Evolutionary conservation across 106 monocot species (phyloP).

Genomic region (Ottelia alismoides): DNA sequence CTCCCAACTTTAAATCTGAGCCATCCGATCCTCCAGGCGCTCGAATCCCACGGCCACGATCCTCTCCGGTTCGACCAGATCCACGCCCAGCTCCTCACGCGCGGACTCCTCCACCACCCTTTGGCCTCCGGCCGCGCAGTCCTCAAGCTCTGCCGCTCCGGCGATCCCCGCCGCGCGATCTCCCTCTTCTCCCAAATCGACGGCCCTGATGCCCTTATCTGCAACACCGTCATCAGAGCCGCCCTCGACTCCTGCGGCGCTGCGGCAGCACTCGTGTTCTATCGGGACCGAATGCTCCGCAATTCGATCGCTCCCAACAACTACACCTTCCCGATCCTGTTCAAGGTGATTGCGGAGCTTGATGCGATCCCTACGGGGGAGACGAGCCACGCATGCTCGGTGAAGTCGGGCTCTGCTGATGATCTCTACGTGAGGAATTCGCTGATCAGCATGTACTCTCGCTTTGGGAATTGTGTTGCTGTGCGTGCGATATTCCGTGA

Average conservation of each 20-base stretch:
- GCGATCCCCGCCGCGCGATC: constrained; percentile 14
- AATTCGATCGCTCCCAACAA: constrained; percentile 22
- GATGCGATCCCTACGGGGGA: constrained; percentile 7
- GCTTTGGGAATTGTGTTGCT: constrained; percentile 14
- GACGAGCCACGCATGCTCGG: constrained; percentile 14
- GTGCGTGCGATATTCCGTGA: constrained; percentile 18
- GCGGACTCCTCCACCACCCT: constrained; percentile 27
- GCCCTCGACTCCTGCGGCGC: constrained; percentile 4
- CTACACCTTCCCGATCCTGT: constrained; percentile 45
- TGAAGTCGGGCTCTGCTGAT: constrained; percentile 20
- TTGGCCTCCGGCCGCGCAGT: constrained; percentile 30
- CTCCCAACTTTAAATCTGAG: too few species aligned
- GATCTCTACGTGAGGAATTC: constrained; percentile 42
- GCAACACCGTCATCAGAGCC: constrained; percentile 31
- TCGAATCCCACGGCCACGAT: constrained; percentile 1
- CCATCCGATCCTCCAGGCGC: constrained; percentile 9
- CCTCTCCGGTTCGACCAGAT: constrained; percentile 10
- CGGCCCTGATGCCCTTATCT: constrained; percentile 31
- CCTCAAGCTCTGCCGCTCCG: constrained; percentile 19
- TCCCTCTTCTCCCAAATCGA: constrained; percentile 29
- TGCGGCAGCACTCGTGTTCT: constrained; percentile 16
- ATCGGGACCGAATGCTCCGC: constrained; percentile 4
- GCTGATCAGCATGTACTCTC: constrained; percentile 44
- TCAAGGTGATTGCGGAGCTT: constrained; percentile 26
- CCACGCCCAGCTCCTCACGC: constrained; percentile 25